A percentile compares a stretch with the other conserved stretches of the same genome.
These are phyloP conservation scores for Microthlaspi erraticum DNA, from an alignment of 345 rosid species.

Conservation along the genomic window DNA sequence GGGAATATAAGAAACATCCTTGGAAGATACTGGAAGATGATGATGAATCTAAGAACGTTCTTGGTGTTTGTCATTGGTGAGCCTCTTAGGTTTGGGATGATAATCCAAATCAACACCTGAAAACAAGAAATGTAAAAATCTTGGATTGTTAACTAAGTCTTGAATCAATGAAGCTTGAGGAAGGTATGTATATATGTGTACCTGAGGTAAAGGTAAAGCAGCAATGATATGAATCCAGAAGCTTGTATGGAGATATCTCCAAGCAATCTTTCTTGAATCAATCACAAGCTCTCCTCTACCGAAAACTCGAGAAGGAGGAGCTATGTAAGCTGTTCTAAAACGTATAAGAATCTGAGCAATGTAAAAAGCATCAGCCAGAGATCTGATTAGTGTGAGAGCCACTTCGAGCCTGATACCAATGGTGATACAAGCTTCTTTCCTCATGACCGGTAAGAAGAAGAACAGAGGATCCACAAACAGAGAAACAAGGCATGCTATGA, in stretches of 20 bases:
- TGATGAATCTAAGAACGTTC: conserved; percentile 78
- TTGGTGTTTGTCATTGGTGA: conserved; percentile 83
- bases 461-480: conserved; percentile 85
- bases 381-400: conserved; percentile 64
- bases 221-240: conserved; percentile 80
- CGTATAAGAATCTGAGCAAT: conserved; percentile 67
- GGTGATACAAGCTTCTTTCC: conserved; percentile 58
- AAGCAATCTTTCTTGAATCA: conserved; percentile 65
- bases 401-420: conserved; percentile 64
- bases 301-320: conserved; percentile 88
- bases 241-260: conserved; percentile 55
- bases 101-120: conserved; percentile 81
- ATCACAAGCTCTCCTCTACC: conserved; percentile 93
- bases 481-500: conserved; percentile 73
- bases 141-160: background rate
- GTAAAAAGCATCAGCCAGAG: conserved; percentile 78
- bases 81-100: conserved; percentile 74
- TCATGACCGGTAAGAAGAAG: conserved; percentile 67
- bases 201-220: conserved; percentile 96
- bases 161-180: background rate
- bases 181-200: conserved; percentile 24
- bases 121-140: conserved; percentile 27
- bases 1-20: conserved; percentile 75
- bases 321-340: conserved; percentile 78
- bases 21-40: conserved; percentile 83